Evolutionary conservation across 2,329 filamentous ascomycete species (phyloP).

Genomic region (Diaporthe batatas): DNA sequence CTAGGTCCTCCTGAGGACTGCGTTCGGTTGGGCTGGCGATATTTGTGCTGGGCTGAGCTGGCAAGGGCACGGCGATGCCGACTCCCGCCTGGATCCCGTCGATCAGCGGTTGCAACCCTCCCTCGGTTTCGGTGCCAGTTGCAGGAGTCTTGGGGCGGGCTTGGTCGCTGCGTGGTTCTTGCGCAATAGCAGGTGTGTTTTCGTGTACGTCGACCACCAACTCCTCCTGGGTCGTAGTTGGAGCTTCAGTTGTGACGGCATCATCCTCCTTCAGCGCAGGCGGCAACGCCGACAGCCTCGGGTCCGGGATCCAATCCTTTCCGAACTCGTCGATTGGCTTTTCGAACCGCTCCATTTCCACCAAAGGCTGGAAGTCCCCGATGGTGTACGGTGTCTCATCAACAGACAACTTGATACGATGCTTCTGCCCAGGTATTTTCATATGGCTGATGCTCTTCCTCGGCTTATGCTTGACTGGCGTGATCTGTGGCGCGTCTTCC

Average conservation of each 20-base stretch:
- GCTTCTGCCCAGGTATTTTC: conserved; percentile 48
- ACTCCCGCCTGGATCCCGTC: conserved; percentile 13
- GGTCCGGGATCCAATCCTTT: conserved; percentile 56
- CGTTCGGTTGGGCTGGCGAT: conserved; percentile 2
- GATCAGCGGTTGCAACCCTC: conserved; percentile 3
- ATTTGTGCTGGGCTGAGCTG: conserved; percentile 19
- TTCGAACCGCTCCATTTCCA: conserved; percentile 73
- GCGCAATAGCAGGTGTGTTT: not conserved
- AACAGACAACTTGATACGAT: conserved; percentile 56
- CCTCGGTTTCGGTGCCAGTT: not conserved
- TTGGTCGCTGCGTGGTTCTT: conserved; percentile 30
- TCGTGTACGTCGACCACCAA: not conserved
- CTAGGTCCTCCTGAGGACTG: conserved; percentile 28
- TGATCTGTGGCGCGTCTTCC: conserved; percentile 49
- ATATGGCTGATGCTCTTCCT: conserved; percentile 51
- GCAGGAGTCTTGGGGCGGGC: not conserved
- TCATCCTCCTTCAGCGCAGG: not conserved
- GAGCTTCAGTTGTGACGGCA: not conserved
- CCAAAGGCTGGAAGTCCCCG: conserved; percentile 75
- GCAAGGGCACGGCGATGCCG: conserved; percentile 32
- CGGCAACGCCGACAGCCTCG: conserved; percentile 23
- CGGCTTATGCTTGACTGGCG: conserved; percentile 46
- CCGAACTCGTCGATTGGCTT: conserved; percentile 64
- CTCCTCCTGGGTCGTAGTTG: conserved; percentile 8
- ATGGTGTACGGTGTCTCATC: conserved; percentile 72